Evolutionary conservation across 108 stramenopile species (phyloP).

Genomic region (Nannochloropsis salina): DNA sequence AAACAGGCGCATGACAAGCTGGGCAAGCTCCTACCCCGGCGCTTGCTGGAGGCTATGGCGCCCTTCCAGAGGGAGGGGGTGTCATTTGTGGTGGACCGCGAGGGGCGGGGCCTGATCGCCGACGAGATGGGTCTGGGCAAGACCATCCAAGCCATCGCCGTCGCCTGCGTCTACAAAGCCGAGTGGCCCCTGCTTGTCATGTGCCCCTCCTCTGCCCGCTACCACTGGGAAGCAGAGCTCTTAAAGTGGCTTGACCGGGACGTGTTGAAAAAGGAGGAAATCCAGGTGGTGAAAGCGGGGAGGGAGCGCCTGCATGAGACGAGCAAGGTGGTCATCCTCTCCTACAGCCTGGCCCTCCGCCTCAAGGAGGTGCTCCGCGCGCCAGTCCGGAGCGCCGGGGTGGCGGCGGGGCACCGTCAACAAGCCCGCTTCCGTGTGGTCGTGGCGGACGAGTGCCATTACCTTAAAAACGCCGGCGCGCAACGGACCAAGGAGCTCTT

Average conservation of each 20-base stretch:
- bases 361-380: neutral
- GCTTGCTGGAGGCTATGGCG: slow-evolving; percentile 33
- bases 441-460: slow-evolving; percentile 86
- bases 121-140: slow-evolving; percentile 48
- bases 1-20: neutral
- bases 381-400: slow-evolving; percentile 11
- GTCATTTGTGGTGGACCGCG: slow-evolving; percentile 29
- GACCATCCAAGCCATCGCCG: slow-evolving; percentile 66
- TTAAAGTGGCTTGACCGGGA: slow-evolving; percentile 63
- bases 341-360: slow-evolving; percentile 38
- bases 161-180: slow-evolving; percentile 63
- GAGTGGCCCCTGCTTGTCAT: slow-evolving; percentile 85
- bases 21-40: slow-evolving; percentile 22
- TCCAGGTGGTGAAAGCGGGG: slow-evolving; percentile 26
- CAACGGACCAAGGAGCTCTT: slow-evolving; percentile 70
- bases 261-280: slow-evolving; percentile 27
- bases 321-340: slow-evolving; percentile 47
- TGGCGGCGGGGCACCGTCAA: neutral
- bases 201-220: slow-evolving; percentile 69
- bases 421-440: neutral
- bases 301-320: slow-evolving; percentile 33
- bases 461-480: slow-evolving; percentile 76
- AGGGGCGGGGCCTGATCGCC: slow-evolving; percentile 39
- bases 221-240: slow-evolving; percentile 82
- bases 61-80: slow-evolving; percentile 42